Evolutionary conservation across 352 stramenopile species (phyloP), one percentile per base, ranked within the genome.

Genomic region (Globisporangium abappressorium): DNA sequence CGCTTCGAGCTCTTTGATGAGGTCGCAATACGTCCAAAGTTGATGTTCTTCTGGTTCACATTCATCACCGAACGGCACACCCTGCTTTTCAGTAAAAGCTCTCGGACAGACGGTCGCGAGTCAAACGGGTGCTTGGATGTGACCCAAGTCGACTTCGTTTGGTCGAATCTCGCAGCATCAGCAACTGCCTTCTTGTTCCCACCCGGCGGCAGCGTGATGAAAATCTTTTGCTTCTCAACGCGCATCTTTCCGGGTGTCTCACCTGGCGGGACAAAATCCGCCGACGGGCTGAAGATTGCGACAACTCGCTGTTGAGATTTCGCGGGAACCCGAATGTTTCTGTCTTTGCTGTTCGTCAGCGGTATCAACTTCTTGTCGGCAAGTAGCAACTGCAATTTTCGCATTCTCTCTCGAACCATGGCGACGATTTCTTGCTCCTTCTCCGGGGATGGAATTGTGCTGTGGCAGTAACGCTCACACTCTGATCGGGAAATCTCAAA

Each of bases 11-110:
- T 95, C 68, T 92, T 94, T 7, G 84, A 91, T 15, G 85, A 94
- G 15, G 89, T 85, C 30, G 89, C 81, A 56, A 97, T 97, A 15
- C 89, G 84, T 1, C 89, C 89, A 65, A 97, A 97, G 69, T 97
- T 97, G 69, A 97, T 97, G 65, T 97, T 97, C 65, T 97, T 97
- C 72, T 97, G 89, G 64, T 97, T 97, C 57, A 97, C 88, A 53
- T 95, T 94, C 80, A 97, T 82, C 12, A 97, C 84, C 1, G 88
- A 95, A 20, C 88, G 86, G 46, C 85, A 95, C 11, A 97, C 87
- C 62, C 85, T 84, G 66, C 86, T 85, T 67, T 94, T 94, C 5
- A 97, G 74, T 7, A 97, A 71, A 46, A 97, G 69, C 54, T 97
- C 89, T 62, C 89, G 80, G 26, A 97, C 88, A 20, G 87, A 95